phyloP scores from a whole-genome alignment of 2,329 filamentous ascomycete genomes.

The Neonectria magnoliae region DNA sequence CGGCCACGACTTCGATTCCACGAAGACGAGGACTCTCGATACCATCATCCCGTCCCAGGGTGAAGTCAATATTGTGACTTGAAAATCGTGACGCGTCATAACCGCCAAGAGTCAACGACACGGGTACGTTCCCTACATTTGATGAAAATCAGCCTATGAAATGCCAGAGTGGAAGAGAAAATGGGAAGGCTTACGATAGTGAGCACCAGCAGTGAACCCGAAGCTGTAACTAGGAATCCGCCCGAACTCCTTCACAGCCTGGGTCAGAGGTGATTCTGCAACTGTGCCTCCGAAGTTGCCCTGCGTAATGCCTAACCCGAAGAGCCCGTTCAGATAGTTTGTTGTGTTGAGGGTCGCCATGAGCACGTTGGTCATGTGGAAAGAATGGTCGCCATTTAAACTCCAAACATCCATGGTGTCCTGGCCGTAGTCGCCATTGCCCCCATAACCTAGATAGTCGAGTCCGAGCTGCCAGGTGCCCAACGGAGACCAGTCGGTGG shows the following conservation, averaged over 20 bases:
- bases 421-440: constrained; percentile 72
- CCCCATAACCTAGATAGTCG: constrained; percentile 65
- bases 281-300: constrained; percentile 62
- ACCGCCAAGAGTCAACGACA: constrained; percentile 74
- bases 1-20: constrained; percentile 58
- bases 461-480: constrained; percentile 70
- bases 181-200: constrained; percentile 66
- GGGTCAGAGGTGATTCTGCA: constrained; percentile 61
- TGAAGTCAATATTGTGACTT: constrained; percentile 69
- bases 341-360: constrained; percentile 66
- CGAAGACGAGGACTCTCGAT: constrained; percentile 69
- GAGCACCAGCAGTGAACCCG: constrained; percentile 80
- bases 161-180: too few relatives aligned
- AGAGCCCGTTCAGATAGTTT: constrained; percentile 62
- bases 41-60: constrained; percentile 62
- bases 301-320: constrained; percentile 66
- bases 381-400: constrained; percentile 49
- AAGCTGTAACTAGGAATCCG: constrained; percentile 78
- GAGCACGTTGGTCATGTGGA: constrained; percentile 57
- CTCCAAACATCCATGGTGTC: constrained; percentile 58
- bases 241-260: constrained; percentile 67
- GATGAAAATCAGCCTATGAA: constrained; percentile 22
- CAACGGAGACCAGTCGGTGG: constrained; percentile 66
- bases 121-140: constrained; percentile 51
- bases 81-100: constrained; percentile 73